phyloP scores from a whole-genome alignment of 345 rosid species.

The Conringia planisiliqua region DNA sequence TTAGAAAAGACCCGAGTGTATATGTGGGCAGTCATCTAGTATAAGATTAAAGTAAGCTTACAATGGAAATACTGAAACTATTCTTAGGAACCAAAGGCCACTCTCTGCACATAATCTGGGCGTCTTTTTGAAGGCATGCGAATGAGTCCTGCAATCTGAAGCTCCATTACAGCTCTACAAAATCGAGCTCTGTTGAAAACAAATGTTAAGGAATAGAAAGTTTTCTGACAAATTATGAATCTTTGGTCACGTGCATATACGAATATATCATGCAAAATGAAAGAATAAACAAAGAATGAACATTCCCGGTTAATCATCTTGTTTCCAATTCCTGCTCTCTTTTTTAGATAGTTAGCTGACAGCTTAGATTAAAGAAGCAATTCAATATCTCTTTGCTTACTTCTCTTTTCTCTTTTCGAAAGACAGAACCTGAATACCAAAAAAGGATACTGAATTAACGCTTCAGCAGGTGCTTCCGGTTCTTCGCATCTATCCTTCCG shows the following conservation, averaged over 20 bases:
- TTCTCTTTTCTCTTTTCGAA: neutral
- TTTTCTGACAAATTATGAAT: neutral
- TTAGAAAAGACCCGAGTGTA: neutral
- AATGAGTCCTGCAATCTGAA: slow-evolving; percentile 83
- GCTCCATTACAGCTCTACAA: slow-evolving; percentile 83
- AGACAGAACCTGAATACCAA: neutral
- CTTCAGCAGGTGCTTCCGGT: slow-evolving; percentile 52
- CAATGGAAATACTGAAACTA: neutral
- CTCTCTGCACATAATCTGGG: slow-evolving; percentile 79
- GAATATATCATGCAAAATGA: neutral
- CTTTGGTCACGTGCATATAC: neutral
- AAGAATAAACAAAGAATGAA: neutral
- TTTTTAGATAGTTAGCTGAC: neutral
- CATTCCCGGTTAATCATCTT: slow-evolving; percentile 1
- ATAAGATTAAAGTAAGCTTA: neutral
- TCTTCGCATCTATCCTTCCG: slow-evolving; percentile 47
- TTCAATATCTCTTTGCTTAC: neutral
- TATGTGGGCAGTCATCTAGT: neutral
- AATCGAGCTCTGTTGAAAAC: slow-evolving; percentile 63
- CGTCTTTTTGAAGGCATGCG: slow-evolving; percentile 89
- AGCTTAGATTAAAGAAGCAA: neutral
- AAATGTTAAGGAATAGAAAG: slow-evolving; percentile 40
- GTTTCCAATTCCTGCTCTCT: neutral
- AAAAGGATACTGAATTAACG: slow-evolving; percentile 84
- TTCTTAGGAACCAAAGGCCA: slow-evolving; percentile 68